Conservation (phyloP, 495 filamentous ascomycete genomes). For the Penicillium bovifimosum region DNA sequence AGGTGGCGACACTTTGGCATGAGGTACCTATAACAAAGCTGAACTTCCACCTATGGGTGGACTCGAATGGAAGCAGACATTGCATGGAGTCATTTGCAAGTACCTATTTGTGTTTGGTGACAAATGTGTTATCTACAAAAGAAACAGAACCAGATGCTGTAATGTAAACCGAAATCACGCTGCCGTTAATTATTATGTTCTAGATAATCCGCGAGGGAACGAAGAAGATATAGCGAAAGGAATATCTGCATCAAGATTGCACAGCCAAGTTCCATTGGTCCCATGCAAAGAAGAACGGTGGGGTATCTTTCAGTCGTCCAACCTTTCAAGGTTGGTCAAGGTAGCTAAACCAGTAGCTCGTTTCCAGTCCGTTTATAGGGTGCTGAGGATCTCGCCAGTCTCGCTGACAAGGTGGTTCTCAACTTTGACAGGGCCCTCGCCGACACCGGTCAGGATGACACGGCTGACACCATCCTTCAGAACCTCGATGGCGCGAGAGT, state of each 20-base stretch:
- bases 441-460: conserved; percentile 86
- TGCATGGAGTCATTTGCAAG: background rate
- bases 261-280: conserved; percentile 8
- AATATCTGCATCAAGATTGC: conserved; percentile 17
- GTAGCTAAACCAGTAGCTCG: conserved; percentile 11
- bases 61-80: background rate
- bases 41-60: too few species aligned
- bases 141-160: background rate
- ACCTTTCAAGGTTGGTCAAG: conserved; percentile 4
- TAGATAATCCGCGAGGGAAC: conserved; percentile 1
- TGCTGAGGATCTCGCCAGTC: conserved; percentile 52
- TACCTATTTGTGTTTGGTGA: background rate
- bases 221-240: conserved; percentile 14
- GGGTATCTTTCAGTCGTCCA: conserved; percentile 23
- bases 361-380: conserved; percentile 13
- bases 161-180: conserved; percentile 1
- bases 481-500: conserved; percentile 49
- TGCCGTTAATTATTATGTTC: conserved; percentile 15
- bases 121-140: background rate
- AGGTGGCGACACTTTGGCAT: background rate
- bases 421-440: conserved; percentile 77
- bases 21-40: background rate
- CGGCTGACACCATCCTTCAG: conserved; percentile 76
- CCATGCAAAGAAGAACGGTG: conserved; percentile 10
- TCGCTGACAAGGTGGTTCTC: conserved; percentile 71